Base-by-base conservation (phyloP, 257 asterid genomes). In the Leonotis leonurus region DNA sequence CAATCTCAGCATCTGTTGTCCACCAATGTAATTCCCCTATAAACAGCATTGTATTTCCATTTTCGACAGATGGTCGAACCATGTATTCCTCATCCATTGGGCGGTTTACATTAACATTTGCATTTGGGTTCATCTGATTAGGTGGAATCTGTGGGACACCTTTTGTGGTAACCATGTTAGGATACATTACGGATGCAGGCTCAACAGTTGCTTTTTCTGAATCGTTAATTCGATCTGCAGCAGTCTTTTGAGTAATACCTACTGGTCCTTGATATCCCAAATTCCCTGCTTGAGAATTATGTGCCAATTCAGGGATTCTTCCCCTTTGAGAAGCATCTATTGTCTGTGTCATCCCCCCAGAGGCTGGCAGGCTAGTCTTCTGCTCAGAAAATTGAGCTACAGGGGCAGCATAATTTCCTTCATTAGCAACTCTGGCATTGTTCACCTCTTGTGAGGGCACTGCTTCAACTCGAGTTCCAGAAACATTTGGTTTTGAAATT, bases 1-100 rank as follows among this genome's bases (percentile, higher is more conserved):
- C 99, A 41, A 87, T 77, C 77, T 93, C 99, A 26, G 95, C 82
- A 83, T 93, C 97, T 0, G 97, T 93, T 2, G 97, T 89, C 99
- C 97, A 93, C 97, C 99, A 93, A 64, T 93, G 97, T 72, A 93
- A 57, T 62, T 89, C 99, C 13, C 99, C 97, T 22, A 93, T 94
- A 76, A 81, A 89, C 57, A 93, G 90, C 73, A 78, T 77, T 0
- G 96, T 73, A 57, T 80, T 81, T 33, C 90, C 97, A 68, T 87
- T 83, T 51, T 81, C 97, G 26, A 74, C 40, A 33, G 82, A 63
- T 44, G 93, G 80, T 58, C 90, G 63, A 21, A 77, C 62, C 68
- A 69, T 75, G 62, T 65, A 84, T 40, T 84, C 97, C 29, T 63
- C 81, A 51, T 76, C 80, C 59, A 74, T 35, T n/a, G 88, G 43